Conservation (phyloP, 2,329 filamentous ascomycete species). For the Aureobasidium sp. region DNA sequence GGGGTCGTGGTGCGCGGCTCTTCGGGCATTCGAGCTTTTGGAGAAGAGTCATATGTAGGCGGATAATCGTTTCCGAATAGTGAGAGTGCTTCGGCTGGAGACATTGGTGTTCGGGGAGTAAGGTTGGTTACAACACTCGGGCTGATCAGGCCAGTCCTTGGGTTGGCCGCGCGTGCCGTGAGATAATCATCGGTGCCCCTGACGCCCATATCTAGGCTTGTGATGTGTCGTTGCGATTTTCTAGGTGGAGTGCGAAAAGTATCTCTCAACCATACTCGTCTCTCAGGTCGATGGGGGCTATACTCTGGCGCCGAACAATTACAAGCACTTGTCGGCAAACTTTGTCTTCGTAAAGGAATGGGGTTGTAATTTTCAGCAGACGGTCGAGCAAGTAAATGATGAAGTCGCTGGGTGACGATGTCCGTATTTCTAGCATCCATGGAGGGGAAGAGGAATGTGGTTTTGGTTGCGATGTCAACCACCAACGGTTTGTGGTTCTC, state of each 20-base stretch:
- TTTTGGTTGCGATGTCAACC: slow-evolving; percentile 11
- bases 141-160: slow-evolving; percentile 29
- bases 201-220: slow-evolving; percentile 23
- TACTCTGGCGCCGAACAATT: background rate
- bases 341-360: background rate
- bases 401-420: slow-evolving; percentile 1
- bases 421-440: slow-evolving; percentile 11
- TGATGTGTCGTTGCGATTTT: background rate
- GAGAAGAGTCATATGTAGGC: background rate
- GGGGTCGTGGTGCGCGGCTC: background rate
- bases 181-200: slow-evolving; percentile 32
- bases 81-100: slow-evolving; percentile 27
- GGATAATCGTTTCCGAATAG: slow-evolving; percentile 16
- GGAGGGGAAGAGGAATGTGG: slow-evolving; percentile 1
- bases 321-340: background rate
- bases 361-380: background rate
- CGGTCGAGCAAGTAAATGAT: slow-evolving; percentile 5
- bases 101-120: slow-evolving; percentile 22
- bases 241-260: background rate
- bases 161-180: slow-evolving; percentile 30
- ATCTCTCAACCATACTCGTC: background rate
- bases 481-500: background rate
- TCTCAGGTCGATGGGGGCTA: background rate
- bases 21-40: background rate
- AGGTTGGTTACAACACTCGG: slow-evolving; percentile 24